phyloP scores from a whole-genome alignment of 2,329 filamentous ascomycete species.

The Thielaviopsis punctulata region DNA sequence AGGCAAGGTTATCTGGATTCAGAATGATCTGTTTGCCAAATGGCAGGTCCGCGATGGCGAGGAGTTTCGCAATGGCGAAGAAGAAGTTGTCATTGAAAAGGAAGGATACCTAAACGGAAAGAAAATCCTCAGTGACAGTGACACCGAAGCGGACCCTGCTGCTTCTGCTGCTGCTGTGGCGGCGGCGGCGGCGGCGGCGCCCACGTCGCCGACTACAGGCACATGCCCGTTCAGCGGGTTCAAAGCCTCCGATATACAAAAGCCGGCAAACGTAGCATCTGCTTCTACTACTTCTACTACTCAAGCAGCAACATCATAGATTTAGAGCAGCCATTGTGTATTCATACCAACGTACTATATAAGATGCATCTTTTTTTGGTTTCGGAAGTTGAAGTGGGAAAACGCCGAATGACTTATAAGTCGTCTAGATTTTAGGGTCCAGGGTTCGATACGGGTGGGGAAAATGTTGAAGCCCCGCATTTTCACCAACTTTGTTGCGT shows the following conservation, averaged over 20 bases:
- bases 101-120: slow-evolving; percentile 50
- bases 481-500: too few species aligned
- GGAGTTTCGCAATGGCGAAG: slow-evolving; percentile 33
- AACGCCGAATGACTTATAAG: too few species aligned
- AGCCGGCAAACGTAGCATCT: slow-evolving; percentile 13
- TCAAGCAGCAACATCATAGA: slow-evolving; percentile 30
- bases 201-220: slow-evolving; percentile 29
- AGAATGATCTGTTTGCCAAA: slow-evolving; percentile 69
- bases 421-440: too few species aligned
- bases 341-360: too few species aligned
- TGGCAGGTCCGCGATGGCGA: slow-evolving; percentile 59
- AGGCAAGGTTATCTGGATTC: slow-evolving; percentile 73
- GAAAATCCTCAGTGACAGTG: slow-evolving; percentile 32
- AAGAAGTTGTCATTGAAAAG: slow-evolving; percentile 34
- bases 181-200: slow-evolving; percentile 32
- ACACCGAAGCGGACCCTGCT: slow-evolving; percentile 22
- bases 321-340: not conserved
- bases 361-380: too few species aligned
- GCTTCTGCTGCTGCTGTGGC: too few species aligned
- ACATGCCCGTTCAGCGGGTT: slow-evolving; percentile 27
- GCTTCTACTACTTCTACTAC: slow-evolving; percentile 26
- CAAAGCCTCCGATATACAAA: slow-evolving; percentile 21
- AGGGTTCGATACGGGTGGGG: too few species aligned
- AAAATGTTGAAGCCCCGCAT: too few species aligned
- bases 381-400: too few species aligned